Evolutionary conservation across 139 green algal genomes (phyloP).

Genomic region (Pseudopediastrum boryanum): DNA sequence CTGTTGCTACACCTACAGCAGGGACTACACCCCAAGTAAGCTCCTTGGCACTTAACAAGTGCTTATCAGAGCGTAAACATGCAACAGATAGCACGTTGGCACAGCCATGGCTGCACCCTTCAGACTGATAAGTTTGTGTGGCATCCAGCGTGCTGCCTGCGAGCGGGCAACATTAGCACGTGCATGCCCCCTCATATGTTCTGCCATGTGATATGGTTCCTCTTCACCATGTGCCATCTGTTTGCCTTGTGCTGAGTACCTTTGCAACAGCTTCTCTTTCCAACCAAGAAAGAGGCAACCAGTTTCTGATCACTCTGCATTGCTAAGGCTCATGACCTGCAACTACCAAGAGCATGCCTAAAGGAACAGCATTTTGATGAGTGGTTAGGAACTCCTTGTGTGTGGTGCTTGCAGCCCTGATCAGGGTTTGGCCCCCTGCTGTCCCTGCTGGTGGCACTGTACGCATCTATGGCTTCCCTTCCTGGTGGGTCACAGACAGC

Average conservation of each 20-base stretch:
- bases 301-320: no score
- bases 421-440: neutral
- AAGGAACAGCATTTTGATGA: no score
- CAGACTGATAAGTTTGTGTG: neutral
- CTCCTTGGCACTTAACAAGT: neutral
- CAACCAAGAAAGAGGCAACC: no score
- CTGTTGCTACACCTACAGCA: slow-evolving; percentile 14
- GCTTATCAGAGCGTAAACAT: neutral
- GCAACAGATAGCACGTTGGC: neutral
- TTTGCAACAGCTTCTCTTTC: no score
- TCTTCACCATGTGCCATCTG: no score
- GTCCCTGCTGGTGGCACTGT: neutral
- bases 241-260: no score
- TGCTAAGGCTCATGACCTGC: no score
- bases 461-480: neutral
- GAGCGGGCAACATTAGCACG: neutral
- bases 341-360: no score
- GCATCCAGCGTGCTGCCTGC: no score
- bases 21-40: slow-evolving; percentile 6
- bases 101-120: neutral
- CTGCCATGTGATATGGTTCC: no score
- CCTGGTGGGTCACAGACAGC: slow-evolving; percentile 2
- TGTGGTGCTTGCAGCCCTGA: neutral
- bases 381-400: no score
- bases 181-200: neutral